Percentiles rank a stretch among this genome's conserved stretches.
phyloP scores from a whole-genome alignment of 768 basidiomycete genomes.

The Pleurotus ostreatus region DNA sequence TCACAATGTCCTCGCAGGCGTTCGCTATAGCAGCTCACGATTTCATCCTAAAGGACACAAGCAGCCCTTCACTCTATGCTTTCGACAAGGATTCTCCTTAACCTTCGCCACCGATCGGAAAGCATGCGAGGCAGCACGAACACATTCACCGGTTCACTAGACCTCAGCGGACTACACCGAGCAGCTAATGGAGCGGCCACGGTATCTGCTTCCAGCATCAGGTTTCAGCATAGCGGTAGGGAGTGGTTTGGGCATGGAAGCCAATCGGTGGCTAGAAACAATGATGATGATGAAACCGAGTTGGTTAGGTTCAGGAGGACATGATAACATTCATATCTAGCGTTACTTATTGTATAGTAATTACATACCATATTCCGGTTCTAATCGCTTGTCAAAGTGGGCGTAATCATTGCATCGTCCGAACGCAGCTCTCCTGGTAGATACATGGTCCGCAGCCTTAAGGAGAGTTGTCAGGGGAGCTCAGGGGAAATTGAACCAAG shows the following conservation, averaged over 20 bases:
- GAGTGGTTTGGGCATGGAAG: conserved; percentile 5
- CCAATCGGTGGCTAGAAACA: neutral
- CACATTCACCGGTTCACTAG: neutral
- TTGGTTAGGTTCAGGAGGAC: too few species aligned
- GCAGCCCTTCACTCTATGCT: conserved; percentile 4
- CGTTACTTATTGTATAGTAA: too few species aligned
- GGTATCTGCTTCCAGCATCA: neutral
- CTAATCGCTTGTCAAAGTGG: too few species aligned
- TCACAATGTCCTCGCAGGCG: neutral
- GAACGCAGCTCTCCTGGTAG: too few species aligned
- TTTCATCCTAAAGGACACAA: neutral
- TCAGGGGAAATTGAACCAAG: too few species aligned
- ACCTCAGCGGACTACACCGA: neutral
- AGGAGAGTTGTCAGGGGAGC: too few species aligned
- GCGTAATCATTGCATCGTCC: too few species aligned
- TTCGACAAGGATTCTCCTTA: neutral
- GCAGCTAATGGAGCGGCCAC: neutral
- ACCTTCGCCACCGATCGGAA: neutral
- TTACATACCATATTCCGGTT: too few species aligned
- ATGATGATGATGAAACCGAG: too few species aligned
- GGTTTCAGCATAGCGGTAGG: neutral
- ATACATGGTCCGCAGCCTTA: too few species aligned
- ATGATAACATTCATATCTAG: too few species aligned
- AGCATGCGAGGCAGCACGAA: neutral
- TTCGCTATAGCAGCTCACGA: neutral